Evolutionary conservation across 1,139 yeast genomes (phyloP), one percentile per base, ranked within the genome.

Genomic region (Diutina rugosa): DNA sequence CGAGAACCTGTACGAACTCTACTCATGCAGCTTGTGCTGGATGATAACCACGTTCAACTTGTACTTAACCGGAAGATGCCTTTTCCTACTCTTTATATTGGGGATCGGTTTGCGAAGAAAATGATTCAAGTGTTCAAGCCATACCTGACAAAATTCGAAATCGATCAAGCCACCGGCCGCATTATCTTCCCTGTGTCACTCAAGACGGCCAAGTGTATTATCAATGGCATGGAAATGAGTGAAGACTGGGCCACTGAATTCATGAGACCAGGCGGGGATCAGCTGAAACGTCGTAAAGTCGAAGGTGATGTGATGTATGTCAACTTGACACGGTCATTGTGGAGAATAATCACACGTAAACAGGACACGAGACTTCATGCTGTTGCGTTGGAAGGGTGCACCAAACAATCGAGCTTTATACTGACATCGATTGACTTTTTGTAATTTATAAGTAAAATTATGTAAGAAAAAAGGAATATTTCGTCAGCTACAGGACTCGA

Each of bases 11-110:
- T 61, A 10, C 68, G 91, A 54, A 77, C 72, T 29, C 68, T 88
- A 57, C 68, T 84, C 1, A 66, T 87, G 51, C 90, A 88, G 65
- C 67, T 85, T 14, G 76, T 77, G 55, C 62, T 71, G 41, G 61
- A 58, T 14, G 51, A 58, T 8, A 59, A 58, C 38, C 60, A 59
- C 56, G 59, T 18, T 30, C 63, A 64, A 59, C 64, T 75, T 29
- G 61, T 72, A 4, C 59, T 75, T 21, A 72, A 74, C 57, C 69
- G 67, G 53, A 57, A 62, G 2, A 59, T 66, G 1, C 65, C 67
- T 14, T 57, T 73, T 3, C 64, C 70, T 1, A 63, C 68, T 10
- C 62, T 71, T 2, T 67, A 67, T 46, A 62, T 74, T 51, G 62
- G 70, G 0, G 68, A 69, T 56, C 65, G 63, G 46, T 55, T 67